These are phyloP conservation scores for Larix kaempferi DNA, from an alignment of 75 land plant species.

Conservation along the genomic window DNA sequence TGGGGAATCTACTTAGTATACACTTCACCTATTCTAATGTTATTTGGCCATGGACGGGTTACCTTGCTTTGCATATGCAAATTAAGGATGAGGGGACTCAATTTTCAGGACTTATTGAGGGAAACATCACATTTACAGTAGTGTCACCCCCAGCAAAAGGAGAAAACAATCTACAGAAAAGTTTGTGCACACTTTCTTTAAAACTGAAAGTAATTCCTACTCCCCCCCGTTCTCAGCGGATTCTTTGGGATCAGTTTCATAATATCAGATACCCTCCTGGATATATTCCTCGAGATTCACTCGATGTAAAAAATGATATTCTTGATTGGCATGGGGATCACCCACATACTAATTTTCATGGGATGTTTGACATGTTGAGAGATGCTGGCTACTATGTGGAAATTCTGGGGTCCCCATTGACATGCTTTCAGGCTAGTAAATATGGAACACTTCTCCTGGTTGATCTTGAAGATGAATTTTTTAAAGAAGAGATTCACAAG, in stretches of 20 bases:
- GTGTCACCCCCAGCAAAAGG: constrained; percentile 73
- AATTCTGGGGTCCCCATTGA: constrained; percentile 93
- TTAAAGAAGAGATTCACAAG: constrained; percentile 79
- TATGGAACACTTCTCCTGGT: constrained; percentile 96
- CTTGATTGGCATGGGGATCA: constrained; percentile 99
- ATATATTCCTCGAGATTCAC: constrained; percentile 94
- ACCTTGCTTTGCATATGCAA: constrained; percentile 81
- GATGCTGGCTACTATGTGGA: constrained; percentile 97
- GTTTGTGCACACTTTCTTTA: constrained; percentile 67
- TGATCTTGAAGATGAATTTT: constrained; percentile 97
- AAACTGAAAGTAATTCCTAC: constrained; percentile 87
- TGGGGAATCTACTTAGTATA: constrained; percentile 74
- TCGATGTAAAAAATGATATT: constrained; percentile 96
- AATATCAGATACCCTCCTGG: constrained; percentile 97
- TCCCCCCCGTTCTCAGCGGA: constrained; percentile 69
- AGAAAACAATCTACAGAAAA: constrained; percentile 40
- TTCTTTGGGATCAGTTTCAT: constrained; percentile 98
- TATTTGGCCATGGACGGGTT: constrained; percentile 99
- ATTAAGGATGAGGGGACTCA: constrained; percentile 80
- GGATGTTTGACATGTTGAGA: constrained; percentile 85
- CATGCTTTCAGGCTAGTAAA: constrained; percentile 92
- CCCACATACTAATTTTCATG: constrained; percentile 93
- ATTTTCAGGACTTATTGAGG: constrained; percentile 81
- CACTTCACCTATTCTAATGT: constrained; percentile 79
- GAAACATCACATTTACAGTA: constrained; percentile 74